phyloP scores from a whole-genome alignment of 768 basidiomycete genomes.

The Dioszegia aurantiaca region DNA sequence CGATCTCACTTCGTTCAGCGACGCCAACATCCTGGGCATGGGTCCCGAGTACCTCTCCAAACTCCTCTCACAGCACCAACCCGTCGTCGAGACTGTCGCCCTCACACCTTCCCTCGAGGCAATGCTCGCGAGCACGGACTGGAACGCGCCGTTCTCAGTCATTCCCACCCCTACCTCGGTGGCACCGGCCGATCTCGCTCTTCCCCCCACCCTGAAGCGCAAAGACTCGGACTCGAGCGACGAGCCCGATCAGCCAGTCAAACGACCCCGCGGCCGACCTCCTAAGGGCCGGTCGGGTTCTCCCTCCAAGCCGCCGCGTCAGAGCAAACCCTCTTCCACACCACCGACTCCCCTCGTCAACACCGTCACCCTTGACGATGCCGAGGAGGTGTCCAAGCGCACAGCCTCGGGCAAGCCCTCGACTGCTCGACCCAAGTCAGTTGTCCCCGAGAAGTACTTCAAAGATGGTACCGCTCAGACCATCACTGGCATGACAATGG shows the following conservation, averaged over 20 bases:
- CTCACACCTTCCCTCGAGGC: constrained; percentile 2
- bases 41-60: constrained; percentile 26
- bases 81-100: constrained; percentile 18
- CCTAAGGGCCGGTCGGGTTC: constrained; percentile 18
- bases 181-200: constrained; percentile 9
- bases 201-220: constrained; percentile 26
- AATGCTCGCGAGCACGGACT: constrained; percentile 9
- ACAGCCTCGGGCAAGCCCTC: constrained; percentile 36
- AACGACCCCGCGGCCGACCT: constrained; percentile 29
- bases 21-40: constrained; percentile 18
- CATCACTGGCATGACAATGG: constrained; percentile 30
- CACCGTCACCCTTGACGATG: constrained; percentile 15
- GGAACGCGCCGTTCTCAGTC: constrained; percentile 4
- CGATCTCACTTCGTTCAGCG: constrained; percentile 5
- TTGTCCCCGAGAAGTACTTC: constrained; percentile 42
- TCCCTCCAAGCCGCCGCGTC: not conserved
- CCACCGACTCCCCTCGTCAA: constrained; percentile 10
- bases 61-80: constrained; percentile 16
- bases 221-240: constrained; percentile 23
- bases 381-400: constrained; percentile 20
- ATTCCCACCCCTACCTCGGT: constrained; percentile 6
- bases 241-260: constrained; percentile 16
- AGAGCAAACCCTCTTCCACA: constrained; percentile 10
- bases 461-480: constrained; percentile 32
- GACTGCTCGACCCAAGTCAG: constrained; percentile 36